phyloP scores from a whole-genome alignment of 192 early-diverging fungal species.

The Bifiguratus adelaidae region DNA sequence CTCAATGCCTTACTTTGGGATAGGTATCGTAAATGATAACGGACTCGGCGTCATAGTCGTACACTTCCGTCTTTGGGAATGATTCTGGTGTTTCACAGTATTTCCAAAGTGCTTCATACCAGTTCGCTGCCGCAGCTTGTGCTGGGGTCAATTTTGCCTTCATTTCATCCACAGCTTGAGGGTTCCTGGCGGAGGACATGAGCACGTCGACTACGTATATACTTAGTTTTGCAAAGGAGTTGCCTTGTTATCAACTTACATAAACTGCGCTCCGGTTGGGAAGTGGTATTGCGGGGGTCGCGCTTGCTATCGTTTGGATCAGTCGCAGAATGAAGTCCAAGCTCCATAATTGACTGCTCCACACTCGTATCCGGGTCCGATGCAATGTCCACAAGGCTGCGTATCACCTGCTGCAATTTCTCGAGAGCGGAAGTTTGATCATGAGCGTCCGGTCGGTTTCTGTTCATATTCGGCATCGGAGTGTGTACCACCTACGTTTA shows the following conservation, averaged over 20 bases:
- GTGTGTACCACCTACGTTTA: neutral
- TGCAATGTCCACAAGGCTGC: too few relatives aligned
- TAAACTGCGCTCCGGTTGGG: too few relatives aligned
- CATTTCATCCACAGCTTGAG: neutral
- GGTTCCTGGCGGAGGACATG: neutral
- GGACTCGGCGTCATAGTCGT: constrained; percentile 23
- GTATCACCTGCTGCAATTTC: neutral
- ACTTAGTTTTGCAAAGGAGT: neutral
- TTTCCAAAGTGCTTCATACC: constrained; percentile 3
- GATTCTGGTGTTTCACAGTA: constrained; percentile 30
- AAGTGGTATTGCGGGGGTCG: neutral
- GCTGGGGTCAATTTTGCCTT: neutral
- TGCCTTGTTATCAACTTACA: neutral
- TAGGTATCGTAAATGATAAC: constrained; percentile 43
- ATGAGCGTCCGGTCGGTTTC: neutral
- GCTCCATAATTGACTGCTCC: neutral
- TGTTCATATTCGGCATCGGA: neutral
- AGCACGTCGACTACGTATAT: neutral
- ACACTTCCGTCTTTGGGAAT: constrained; percentile 17
- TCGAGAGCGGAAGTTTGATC: neutral
- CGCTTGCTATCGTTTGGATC: neutral
- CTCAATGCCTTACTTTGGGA: constrained; percentile 27
- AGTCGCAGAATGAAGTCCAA: neutral
- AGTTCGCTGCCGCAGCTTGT: neutral
- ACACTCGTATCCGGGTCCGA: neutral